Evolutionary conservation across 192 early-diverging fungal species (phyloP).

Genomic region (Thoreauomyces humboldtii): DNA sequence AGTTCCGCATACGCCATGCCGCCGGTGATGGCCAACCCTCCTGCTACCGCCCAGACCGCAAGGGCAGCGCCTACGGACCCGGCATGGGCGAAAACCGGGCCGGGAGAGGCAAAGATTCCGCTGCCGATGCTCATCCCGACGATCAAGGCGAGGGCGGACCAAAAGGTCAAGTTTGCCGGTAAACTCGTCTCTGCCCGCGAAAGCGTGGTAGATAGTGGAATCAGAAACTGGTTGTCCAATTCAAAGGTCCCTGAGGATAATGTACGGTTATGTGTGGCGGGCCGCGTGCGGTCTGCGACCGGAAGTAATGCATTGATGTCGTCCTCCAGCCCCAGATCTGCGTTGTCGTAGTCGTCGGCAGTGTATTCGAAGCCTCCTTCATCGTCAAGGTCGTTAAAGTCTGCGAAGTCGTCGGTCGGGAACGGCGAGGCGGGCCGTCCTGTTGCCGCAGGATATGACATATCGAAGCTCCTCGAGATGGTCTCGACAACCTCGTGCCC

Average conservation of each 20-base stretch:
- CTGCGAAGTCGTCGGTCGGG: not conserved
- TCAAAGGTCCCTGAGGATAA: constrained; percentile 17
- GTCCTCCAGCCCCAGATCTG: constrained; percentile 21
- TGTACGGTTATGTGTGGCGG: no score
- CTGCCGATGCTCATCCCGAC: constrained; percentile 50
- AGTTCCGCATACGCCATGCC: constrained; percentile 88
- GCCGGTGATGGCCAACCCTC: constrained; percentile 68
- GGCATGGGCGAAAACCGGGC: constrained; percentile 42
- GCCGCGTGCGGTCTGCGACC: not conserved
- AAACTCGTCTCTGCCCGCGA: constrained; percentile 28
- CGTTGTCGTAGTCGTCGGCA: no score
- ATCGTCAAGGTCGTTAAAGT: constrained; percentile 1
- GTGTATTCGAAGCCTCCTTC: not conserved
- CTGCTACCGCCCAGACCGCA: constrained; percentile 36
- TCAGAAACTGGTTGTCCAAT: constrained; percentile 12
- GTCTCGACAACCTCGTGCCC: no score
- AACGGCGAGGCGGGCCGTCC: no score
- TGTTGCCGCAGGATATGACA: no score
- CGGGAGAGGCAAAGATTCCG: constrained; percentile 66
- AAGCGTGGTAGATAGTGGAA: constrained; percentile 32
- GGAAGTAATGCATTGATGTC: constrained; percentile 21
- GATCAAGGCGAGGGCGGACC: constrained; percentile 38
- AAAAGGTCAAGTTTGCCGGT: constrained; percentile 29
- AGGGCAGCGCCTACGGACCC: constrained; percentile 38
- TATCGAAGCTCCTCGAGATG: no score